These are phyloP conservation scores for Hyphochytrium catenoides DNA, from an alignment of 352 stramenopile species.

Conservation along the genomic window DNA sequence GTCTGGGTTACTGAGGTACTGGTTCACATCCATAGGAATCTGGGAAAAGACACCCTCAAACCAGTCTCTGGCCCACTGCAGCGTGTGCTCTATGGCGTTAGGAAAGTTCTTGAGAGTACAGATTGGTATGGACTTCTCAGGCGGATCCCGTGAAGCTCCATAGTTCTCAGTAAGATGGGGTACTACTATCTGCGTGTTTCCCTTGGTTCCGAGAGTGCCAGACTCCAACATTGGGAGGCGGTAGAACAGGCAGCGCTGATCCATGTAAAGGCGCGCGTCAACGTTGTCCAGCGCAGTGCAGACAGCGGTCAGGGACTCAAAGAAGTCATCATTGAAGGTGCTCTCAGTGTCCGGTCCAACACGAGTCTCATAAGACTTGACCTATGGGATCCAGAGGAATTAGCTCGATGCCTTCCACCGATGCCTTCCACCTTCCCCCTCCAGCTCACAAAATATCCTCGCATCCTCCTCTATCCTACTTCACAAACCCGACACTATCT, in stretches of 20 bases:
- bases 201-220: constrained; percentile 96
- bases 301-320: constrained; percentile 74
- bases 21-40: constrained; percentile 82
- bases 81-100: constrained; percentile 95
- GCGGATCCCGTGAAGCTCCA: constrained; percentile 86
- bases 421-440: too few species aligned
- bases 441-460: too few species aligned
- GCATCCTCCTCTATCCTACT: too few species aligned
- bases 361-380: constrained; percentile 43
- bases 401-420: too few species aligned
- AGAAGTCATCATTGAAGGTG: constrained; percentile 97
- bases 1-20: constrained; percentile 48
- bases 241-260: constrained; percentile 88
- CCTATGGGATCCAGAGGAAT: too few species aligned
- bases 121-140: constrained; percentile 97
- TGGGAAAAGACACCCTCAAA: constrained; percentile 98
- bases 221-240: constrained; percentile 93
- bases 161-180: constrained; percentile 88
- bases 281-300: constrained; percentile 98
- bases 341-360: constrained; percentile 82
- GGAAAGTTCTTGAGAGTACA: constrained; percentile 99
- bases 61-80: constrained; percentile 96
- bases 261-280: constrained; percentile 92
- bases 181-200: constrained; percentile 80
- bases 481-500: too few species aligned